Conservation (phyloP, 129 eudicot genomes). For the Ambrosia trifida region DNA sequence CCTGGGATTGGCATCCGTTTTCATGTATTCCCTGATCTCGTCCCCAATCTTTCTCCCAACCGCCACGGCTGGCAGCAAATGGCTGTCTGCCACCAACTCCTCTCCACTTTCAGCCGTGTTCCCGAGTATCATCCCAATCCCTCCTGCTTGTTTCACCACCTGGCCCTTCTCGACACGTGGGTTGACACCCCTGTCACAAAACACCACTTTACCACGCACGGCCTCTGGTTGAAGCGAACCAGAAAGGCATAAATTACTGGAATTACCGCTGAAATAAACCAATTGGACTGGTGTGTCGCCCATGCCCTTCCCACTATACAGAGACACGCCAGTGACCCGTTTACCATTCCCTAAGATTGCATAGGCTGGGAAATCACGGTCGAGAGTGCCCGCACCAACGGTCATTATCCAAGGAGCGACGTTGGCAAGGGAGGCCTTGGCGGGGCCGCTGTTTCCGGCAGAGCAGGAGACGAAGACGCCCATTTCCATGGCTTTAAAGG, state of each 20-base stretch:
- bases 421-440: slow-evolving; percentile 50
- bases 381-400: slow-evolving; percentile 87
- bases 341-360: slow-evolving; percentile 48
- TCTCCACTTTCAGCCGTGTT: slow-evolving; percentile 87
- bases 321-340: slow-evolving; percentile 59
- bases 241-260: slow-evolving; percentile 61
- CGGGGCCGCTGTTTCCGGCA: slow-evolving; percentile 90
- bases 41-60: slow-evolving; percentile 67
- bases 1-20: slow-evolving; percentile 28
- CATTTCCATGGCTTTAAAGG: slow-evolving; percentile 77
- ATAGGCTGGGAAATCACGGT: slow-evolving; percentile 81
- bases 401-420: slow-evolving; percentile 96
- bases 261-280: slow-evolving; percentile 41
- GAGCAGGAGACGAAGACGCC: slow-evolving; percentile 89
- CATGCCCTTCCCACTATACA: slow-evolving; percentile 83
- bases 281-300: slow-evolving; percentile 48
- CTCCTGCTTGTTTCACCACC: slow-evolving; percentile 75
- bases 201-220: slow-evolving; percentile 71
- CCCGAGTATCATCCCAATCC: slow-evolving; percentile 81
- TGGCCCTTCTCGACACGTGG: slow-evolving; percentile 82
- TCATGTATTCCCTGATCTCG: slow-evolving; percentile 53
- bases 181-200: slow-evolving; percentile 74
- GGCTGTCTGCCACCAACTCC: slow-evolving; percentile 88
- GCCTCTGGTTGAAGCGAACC: slow-evolving; percentile 59
- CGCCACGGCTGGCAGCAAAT: slow-evolving; percentile 78